These are phyloP conservation scores for Gillenia trifoliata DNA, from an alignment of 306 rosid species.

Conservation along the genomic window DNA sequence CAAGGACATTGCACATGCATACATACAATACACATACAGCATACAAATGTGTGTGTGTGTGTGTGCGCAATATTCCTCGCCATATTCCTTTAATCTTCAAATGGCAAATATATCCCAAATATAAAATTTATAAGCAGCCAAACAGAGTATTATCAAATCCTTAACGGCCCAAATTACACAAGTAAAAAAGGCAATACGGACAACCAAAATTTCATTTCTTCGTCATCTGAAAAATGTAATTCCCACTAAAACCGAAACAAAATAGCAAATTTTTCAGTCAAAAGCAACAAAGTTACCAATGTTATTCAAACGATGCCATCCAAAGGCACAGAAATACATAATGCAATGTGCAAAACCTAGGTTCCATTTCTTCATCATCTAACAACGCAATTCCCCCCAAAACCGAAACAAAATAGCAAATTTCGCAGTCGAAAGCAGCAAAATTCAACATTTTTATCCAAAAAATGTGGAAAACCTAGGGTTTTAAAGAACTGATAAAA, in stretches of 20 bases:
- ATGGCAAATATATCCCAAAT: not conserved
- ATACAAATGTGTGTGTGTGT: not conserved
- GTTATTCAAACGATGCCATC: not conserved
- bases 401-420: not conserved
- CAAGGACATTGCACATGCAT: not conserved
- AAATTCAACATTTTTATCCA: not conserved
- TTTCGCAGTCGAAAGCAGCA: too few relatives aligned
- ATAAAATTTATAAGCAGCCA: not conserved
- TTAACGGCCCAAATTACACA: not conserved
- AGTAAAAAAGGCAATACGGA: not conserved
- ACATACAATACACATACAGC: not conserved
- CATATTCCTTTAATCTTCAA: not conserved
- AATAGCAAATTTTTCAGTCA: not conserved
- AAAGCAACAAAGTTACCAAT: not conserved
- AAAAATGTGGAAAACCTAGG: not conserved
- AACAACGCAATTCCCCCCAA: not conserved
- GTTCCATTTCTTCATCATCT: not conserved
- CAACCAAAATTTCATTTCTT: not conserved
- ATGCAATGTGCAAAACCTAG: not conserved
- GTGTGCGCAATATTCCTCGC: not conserved
- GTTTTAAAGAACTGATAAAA: not conserved
- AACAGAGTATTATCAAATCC: not conserved
- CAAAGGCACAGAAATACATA: not conserved
- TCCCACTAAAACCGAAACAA: not conserved
- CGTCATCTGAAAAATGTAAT: not conserved